Conservation (phyloP, 2,329 filamentous ascomycete genomes). For the Paraphoma chrysanthemicola region DNA sequence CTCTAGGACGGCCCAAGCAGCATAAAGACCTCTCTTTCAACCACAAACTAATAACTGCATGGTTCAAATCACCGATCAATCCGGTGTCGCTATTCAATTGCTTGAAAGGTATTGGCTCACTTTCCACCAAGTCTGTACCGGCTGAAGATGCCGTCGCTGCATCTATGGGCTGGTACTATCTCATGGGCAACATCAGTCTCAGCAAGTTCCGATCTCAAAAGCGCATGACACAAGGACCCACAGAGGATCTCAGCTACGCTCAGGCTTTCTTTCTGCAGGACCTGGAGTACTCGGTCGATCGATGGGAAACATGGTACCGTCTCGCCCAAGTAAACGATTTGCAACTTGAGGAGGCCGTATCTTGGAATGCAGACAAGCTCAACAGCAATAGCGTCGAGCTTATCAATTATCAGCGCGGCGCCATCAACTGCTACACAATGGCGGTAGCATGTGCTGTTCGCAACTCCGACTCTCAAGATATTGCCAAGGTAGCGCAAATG, state of each 20-base stretch:
- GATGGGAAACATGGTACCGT: conserved; percentile 91
- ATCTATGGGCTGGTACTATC: conserved; percentile 87
- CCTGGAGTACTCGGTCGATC: conserved; percentile 79
- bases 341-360: conserved; percentile 83
- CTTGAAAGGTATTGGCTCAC: conserved; percentile 74
- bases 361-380: conserved; percentile 90
- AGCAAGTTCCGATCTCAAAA: conserved; percentile 85
- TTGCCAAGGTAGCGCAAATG: conserved; percentile 67
- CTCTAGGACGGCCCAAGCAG: conserved; percentile 78
- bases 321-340: conserved; percentile 87
- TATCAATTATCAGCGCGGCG: conserved; percentile 75
- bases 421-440: conserved; percentile 81
- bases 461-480: conserved; percentile 62
- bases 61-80: conserved; percentile 83
- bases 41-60: conserved; percentile 79
- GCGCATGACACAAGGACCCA: conserved; percentile 77
- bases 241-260: conserved; percentile 83
- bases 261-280: conserved; percentile 82
- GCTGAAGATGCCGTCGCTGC: conserved; percentile 74
- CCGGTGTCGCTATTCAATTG: conserved; percentile 80
- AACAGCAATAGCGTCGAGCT: conserved; percentile 81
- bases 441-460: conserved; percentile 68
- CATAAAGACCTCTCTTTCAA: conserved; percentile 87
- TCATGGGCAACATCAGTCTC: conserved; percentile 86
- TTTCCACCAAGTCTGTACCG: conserved; percentile 55